These are phyloP conservation scores for Trichoderma simmonsii DNA, from an alignment of 2,329 filamentous ascomycete genomes.

Conservation along the genomic window DNA sequence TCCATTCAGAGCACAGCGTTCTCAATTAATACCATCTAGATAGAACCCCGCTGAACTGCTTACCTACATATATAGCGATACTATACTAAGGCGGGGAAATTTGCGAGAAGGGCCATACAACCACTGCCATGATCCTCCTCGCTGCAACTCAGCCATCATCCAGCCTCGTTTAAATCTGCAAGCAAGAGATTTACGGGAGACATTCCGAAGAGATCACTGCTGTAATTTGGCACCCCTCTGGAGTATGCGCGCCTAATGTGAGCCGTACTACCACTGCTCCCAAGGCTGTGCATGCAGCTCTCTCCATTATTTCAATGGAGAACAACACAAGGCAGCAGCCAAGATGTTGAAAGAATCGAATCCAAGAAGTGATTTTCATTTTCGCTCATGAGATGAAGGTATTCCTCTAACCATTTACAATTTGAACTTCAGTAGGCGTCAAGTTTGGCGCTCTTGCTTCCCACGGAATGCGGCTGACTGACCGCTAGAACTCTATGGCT, in stretches of 20 bases:
- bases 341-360: not conserved
- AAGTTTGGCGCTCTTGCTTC: not conserved
- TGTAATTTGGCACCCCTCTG: not conserved
- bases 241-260: not conserved
- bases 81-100: not conserved
- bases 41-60: not conserved
- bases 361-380: not conserved
- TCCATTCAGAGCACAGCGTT: not conserved
- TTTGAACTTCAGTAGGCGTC: not conserved
- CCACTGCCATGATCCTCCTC: not conserved
- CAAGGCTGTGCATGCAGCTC: not conserved
- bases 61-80: not conserved
- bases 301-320: not conserved
- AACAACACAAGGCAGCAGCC: not conserved
- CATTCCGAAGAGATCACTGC: not conserved
- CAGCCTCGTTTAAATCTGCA: not conserved
- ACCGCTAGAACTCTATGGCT: not conserved
- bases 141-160: not conserved
- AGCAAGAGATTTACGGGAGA: not conserved
- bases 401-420: not conserved
- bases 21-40: not conserved
- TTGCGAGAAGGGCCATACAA: not conserved
- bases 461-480: fast-evolving
- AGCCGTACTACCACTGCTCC: not conserved
- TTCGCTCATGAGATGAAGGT: not conserved